Evolutionary conservation across 2,329 filamentous ascomycete genomes (phyloP).

Genomic region (Trichoderma afroharzianum): DNA sequence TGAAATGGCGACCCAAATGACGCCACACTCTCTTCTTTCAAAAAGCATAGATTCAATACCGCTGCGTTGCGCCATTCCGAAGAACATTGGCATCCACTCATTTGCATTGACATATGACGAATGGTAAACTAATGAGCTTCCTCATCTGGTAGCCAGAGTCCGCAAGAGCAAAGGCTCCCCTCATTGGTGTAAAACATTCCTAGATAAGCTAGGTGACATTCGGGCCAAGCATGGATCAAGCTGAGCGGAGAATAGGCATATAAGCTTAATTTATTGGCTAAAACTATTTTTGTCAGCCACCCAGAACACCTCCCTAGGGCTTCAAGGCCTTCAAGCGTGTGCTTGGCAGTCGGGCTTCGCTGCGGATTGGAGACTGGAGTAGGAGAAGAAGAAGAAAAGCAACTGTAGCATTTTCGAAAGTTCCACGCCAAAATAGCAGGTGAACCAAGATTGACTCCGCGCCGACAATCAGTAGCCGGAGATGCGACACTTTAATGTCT

Average conservation of each 20-base stretch:
- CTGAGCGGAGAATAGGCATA: not conserved
- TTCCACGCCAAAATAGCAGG: slow-evolving; percentile 7
- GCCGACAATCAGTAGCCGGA: not conserved
- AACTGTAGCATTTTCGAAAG: not conserved
- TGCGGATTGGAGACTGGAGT: not conserved
- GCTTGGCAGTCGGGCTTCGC: not conserved
- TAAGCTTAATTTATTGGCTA: slow-evolving; percentile 15
- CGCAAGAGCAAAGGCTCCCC: not conserved
- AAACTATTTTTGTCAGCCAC: not conserved
- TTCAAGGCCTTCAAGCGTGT: not conserved
- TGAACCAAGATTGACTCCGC: not conserved
- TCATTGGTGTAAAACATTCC: not conserved
- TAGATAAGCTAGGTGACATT: not conserved
- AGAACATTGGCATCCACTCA: not conserved
- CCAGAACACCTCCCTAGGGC: not conserved
- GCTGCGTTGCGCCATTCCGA: not conserved
- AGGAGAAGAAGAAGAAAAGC: not conserved
- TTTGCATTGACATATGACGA: not conserved
- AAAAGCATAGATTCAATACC: not conserved
- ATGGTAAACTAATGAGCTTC: not conserved
- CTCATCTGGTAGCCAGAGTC: slow-evolving; percentile 42
- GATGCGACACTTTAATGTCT: not conserved
- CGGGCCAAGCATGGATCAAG: not conserved
- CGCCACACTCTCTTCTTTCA: not conserved
- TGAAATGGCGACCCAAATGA: not conserved